Percentiles rank a stretch among this genome's conserved stretches.
Conservation (phyloP, 306 rosid species). For the Bauhinia variegata region DNA sequence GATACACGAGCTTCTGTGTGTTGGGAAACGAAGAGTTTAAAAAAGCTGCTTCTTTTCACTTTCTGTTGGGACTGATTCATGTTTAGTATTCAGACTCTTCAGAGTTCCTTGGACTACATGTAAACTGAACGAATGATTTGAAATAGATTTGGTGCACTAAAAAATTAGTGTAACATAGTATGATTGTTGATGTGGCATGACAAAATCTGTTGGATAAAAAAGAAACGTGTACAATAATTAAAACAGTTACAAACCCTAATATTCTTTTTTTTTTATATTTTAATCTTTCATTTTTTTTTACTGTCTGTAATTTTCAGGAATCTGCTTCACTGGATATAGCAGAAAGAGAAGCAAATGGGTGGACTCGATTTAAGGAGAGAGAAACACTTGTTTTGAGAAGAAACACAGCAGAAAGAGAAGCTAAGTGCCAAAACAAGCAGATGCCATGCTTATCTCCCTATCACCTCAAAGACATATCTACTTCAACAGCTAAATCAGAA, state of each 20-base stretch:
- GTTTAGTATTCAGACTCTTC: conserved; percentile 34
- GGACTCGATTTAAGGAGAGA: conserved; percentile 39
- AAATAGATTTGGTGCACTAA: too few species aligned
- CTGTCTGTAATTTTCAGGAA: conserved; percentile 51
- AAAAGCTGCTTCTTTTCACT: conserved; percentile 45
- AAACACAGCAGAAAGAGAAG: too few species aligned
- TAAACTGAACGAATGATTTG: conserved; percentile 24
- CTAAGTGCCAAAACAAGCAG: conserved; percentile 39
- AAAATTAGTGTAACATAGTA: too few species aligned
- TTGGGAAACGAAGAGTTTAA: conserved; percentile 43
- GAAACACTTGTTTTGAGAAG: conserved; percentile 35
- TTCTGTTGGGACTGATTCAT: conserved; percentile 49
- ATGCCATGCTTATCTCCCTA: conserved; percentile 35
- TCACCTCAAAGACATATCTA: neutral
- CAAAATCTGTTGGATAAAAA: too few species aligned
- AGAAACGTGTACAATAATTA: too few species aligned
- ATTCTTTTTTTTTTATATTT: too few species aligned
- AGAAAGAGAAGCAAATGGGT: conserved; percentile 42
- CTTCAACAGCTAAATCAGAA: conserved; percentile 15
- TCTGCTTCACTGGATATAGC: conserved; percentile 48
- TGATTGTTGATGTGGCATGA: too few species aligned
- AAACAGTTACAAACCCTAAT: neutral
- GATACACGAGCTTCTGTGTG: conserved; percentile 38
- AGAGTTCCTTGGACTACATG: conserved; percentile 37
- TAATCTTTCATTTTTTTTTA: neutral